Conservation (phyloP, 345 rosid genomes). For the Brassica rapa region DNA sequence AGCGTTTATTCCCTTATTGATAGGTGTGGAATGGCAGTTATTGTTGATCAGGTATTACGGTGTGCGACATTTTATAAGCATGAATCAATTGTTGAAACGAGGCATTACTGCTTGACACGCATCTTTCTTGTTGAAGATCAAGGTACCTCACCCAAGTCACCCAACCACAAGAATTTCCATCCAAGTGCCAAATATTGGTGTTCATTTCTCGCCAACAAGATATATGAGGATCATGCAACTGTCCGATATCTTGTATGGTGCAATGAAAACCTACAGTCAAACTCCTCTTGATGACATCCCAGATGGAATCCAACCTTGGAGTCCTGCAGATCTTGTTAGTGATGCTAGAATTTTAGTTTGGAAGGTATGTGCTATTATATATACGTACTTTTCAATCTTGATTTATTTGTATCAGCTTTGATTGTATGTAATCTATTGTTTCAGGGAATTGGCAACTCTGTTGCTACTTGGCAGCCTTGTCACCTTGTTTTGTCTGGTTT, state of each 20-base stretch:
- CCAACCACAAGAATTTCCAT: slow-evolving; percentile 89
- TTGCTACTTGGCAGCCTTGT: slow-evolving; percentile 94
- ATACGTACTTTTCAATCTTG: slow-evolving; percentile 31
- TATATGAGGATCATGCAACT: slow-evolving; percentile 75
- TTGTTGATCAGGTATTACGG: slow-evolving; percentile 84
- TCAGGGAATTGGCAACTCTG: slow-evolving; percentile 94
- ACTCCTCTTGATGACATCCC: slow-evolving; percentile 63
- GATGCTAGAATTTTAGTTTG: slow-evolving; percentile 90
- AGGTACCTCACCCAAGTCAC: slow-evolving; percentile 77
- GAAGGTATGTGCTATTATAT: slow-evolving; percentile 57
- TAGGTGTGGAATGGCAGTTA: slow-evolving; percentile 94
- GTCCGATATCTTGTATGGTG: slow-evolving; percentile 54
- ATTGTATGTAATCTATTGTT: slow-evolving; percentile 23
- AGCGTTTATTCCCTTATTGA: slow-evolving; percentile 77
- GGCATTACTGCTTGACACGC: slow-evolving; percentile 22
- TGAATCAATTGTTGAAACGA: slow-evolving; percentile 22
- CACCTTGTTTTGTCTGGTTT: slow-evolving; percentile 83
- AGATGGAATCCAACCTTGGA: slow-evolving; percentile 63
- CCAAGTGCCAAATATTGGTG: slow-evolving; percentile 94
- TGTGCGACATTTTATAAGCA: slow-evolving; percentile 19
- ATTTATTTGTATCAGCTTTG: slow-evolving; percentile 28
- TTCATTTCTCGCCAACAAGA: slow-evolving; percentile 92
- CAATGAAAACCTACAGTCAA: slow-evolving; percentile 64
- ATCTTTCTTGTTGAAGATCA: slow-evolving; percentile 58
- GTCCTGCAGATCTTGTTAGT: slow-evolving; percentile 66